Conservation (phyloP, 2,329 filamentous ascomycete genomes). For the Diaporthe aspalathi region DNA sequence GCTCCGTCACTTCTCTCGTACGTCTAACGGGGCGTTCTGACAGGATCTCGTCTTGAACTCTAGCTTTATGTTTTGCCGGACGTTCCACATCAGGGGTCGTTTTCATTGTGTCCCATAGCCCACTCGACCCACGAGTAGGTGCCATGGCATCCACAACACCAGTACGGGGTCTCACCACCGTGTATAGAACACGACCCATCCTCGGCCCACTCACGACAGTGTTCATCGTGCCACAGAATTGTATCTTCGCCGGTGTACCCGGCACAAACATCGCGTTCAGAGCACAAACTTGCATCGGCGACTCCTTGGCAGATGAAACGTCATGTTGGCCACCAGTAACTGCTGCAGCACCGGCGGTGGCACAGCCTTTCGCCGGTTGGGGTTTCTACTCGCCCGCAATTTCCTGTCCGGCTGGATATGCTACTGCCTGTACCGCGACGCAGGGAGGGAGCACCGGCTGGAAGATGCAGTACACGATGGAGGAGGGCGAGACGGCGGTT, state of each 20-base stretch:
- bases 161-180: neutral
- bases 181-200: neutral
- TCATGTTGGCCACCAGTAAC: neutral
- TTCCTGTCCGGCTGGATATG: neutral
- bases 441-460: neutral
- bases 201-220: conserved; percentile 15
- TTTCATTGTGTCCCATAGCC: too few species aligned
- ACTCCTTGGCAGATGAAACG: neutral
- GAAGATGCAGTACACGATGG: neutral
- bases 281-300: neutral
- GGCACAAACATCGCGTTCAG: neutral
- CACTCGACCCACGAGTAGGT: neutral
- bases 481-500: conserved; percentile 5
- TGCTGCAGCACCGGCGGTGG: neutral
- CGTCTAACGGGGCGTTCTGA: too few species aligned
- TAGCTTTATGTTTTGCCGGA: too few species aligned
- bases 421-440: neutral
- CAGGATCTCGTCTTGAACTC: too few species aligned
- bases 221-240: neutral
- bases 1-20: neutral
- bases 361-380: neutral
- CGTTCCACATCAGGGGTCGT: too few species aligned
- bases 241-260: neutral
- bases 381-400: conserved; percentile 5
- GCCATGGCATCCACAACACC: neutral